Base-by-base conservation (phyloP, 2,329 filamentous ascomycete genomes). In the Pseudogymnoascus pannorum region DNA sequence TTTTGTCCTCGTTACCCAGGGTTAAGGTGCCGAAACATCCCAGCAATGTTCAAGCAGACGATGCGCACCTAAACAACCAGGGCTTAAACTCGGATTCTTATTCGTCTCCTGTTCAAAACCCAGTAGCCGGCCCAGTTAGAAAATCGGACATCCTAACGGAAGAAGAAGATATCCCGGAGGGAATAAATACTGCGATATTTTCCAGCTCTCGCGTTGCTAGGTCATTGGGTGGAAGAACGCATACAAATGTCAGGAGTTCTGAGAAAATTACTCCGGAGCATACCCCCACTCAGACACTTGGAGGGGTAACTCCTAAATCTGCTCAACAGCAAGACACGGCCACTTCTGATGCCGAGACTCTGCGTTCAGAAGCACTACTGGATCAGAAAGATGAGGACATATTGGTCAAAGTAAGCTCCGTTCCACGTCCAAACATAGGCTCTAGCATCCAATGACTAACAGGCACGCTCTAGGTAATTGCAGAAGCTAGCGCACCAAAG, bases 181-280 rank as follows among this genome's bases (percentile, higher is more conserved):
- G 81, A 54, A 76, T 86, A 67, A 79, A 87, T 68, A 79, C 80
- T 4, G 80, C 84, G 65, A 72, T 88, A 0, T 88, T 88, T 68
- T 81, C 82, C 61, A 87, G 81, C 60, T 80, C 79, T 2, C 78
- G 77, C 60, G 80, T 86, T 18, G 81, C 83, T 26, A 78, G 75
- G 63, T 76, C 83, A 71, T 73, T 87, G 12, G 78, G 81, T 29
- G 76, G 76, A 29, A 77, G 79, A 64, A 72, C 72, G 60, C 66
- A 70, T 58, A 61, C 48, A 24, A 54, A 31, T n/a, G n/a, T 54
- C 8, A 54, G 16, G n/a, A 31, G 48, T 4, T 31, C 48, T 5
- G 48, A 31, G n/a, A 31, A 18, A 31, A 16, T 18, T 31, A 18
- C 26, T 54, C n/a, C 48, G 9, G 24, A 54, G 11, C 8, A 11